Conservation (phyloP, 345 rosid species). For the Barbarea vulgaris region DNA sequence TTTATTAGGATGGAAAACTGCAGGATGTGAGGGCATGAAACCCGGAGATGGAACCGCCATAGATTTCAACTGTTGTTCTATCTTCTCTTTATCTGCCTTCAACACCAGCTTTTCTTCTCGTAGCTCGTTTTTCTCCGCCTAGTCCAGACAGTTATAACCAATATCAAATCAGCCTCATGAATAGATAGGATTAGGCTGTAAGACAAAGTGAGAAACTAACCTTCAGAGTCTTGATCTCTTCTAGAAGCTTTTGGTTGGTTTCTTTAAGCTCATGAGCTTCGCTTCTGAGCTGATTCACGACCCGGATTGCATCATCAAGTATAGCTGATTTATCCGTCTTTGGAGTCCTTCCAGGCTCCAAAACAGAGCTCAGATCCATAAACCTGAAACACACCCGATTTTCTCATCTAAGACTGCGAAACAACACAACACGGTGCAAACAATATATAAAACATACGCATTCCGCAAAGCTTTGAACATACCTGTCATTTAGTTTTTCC, state of each 20-base stretch:
- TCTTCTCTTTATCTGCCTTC: slow-evolving; percentile 76
- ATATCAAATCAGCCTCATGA: slow-evolving; percentile 4
- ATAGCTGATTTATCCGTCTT: slow-evolving; percentile 84
- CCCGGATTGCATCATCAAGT: slow-evolving; percentile 77
- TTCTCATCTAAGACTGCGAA: neutral
- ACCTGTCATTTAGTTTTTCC: slow-evolving; percentile 83
- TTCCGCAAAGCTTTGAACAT: slow-evolving; percentile 4
- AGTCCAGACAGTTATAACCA: neutral
- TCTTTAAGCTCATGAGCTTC: slow-evolving; percentile 83
- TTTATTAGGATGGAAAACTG: slow-evolving; percentile 65
- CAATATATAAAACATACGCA: neutral
- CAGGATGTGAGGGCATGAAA: slow-evolving; percentile 52
- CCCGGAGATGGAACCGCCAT: slow-evolving; percentile 57
- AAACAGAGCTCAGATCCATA: slow-evolving; percentile 70
- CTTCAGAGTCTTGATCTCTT: slow-evolving; percentile 81
- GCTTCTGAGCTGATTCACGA: slow-evolving; percentile 70
- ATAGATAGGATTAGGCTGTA: neutral
- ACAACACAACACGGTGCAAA: neutral
- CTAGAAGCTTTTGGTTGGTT: slow-evolving; percentile 67
- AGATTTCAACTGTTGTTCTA: slow-evolving; percentile 74
- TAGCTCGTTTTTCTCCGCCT: slow-evolving; percentile 93
- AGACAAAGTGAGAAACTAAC: slow-evolving; percentile 43
- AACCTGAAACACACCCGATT: slow-evolving; percentile 52
- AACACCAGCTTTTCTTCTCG: slow-evolving; percentile 79
- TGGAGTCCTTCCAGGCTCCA: slow-evolving; percentile 78